Evolutionary conservation across 371 early-diverging fungal genomes (phyloP).

Genomic region (Lichtheimia ornata): DNA sequence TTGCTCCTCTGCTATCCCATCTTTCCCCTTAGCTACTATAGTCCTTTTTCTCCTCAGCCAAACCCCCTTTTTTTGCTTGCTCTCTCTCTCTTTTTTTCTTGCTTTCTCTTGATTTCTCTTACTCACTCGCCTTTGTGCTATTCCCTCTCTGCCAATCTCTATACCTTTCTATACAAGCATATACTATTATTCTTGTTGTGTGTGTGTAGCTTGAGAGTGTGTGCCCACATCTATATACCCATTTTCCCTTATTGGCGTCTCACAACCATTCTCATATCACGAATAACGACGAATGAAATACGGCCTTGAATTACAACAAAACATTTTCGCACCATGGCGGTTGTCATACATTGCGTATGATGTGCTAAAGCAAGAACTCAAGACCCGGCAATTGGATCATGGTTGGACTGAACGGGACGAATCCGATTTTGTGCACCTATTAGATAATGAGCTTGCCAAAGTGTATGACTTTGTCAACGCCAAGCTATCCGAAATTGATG

Average conservation of each 20-base stretch:
- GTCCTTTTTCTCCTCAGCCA: neutral
- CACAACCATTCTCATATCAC: neutral
- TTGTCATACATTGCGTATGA: conserved; percentile 83
- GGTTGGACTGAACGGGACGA: conserved; percentile 70
- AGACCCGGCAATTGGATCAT: conserved; percentile 46
- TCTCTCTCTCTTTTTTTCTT: neutral
- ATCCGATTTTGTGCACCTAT: conserved; percentile 75
- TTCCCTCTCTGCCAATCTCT: neutral
- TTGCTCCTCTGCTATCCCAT: too few relatives aligned
- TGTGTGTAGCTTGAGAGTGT: neutral
- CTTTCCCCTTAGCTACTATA: neutral
- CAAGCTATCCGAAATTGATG: conserved; percentile 83
- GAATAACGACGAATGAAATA: conserved; percentile 74
- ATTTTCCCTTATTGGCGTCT: neutral
- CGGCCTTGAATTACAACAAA: conserved; percentile 68
- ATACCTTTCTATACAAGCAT: neutral
- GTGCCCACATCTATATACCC: neutral
- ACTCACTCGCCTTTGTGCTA: neutral
- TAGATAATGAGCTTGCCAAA: conserved; percentile 88
- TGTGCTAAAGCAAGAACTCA: conserved; percentile 74
- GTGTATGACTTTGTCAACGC: conserved; percentile 74
- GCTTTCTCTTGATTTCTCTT: neutral
- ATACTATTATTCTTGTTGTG: neutral
- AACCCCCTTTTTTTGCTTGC: conserved; percentile 4
- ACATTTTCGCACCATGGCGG: conserved; percentile 73